A percentile compares a stretch with the other conserved stretches of the same genome.
Evolutionary conservation across 495 filamentous ascomycete genomes (phyloP).

Genomic region (Xylaria venustula): DNA sequence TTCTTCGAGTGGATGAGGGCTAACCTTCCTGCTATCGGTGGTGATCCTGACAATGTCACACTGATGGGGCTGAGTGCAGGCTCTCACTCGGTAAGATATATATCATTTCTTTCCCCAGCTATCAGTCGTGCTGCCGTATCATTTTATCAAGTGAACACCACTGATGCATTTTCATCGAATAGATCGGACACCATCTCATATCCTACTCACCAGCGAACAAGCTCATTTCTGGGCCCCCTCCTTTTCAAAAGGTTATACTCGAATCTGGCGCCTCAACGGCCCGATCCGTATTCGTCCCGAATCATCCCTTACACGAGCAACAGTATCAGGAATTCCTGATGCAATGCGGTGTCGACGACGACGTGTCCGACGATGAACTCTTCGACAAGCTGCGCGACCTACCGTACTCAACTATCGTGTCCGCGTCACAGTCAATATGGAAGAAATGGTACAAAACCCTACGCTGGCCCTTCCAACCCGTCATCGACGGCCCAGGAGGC

Average conservation of each 20-base stretch:
- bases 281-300: conserved; percentile 56
- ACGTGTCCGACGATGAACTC: conserved; percentile 42
- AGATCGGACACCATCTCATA: conserved; percentile 67
- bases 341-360: conserved; percentile 38
- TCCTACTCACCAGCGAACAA: conserved; percentile 38
- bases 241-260: conserved; percentile 63
- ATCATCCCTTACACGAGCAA: conserved; percentile 55
- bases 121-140: neutral
- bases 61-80: conserved; percentile 68
- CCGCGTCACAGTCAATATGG: conserved; percentile 52
- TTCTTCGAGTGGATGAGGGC: conserved; percentile 64
- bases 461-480: conserved; percentile 68
- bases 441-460: conserved; percentile 52
- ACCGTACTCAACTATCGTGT: conserved; percentile 42
- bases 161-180: conserved; percentile 8
- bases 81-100: conserved; percentile 51
- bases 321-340: conserved; percentile 60
- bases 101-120: conserved; percentile 33
- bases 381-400: conserved; percentile 52
- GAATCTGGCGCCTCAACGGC: conserved; percentile 64
- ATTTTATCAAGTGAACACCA: neutral
- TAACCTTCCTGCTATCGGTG: conserved; percentile 61
- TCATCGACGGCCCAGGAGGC: conserved; percentile 56
- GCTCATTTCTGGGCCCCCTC: conserved; percentile 27
- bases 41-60: conserved; percentile 61